Evolutionary conservation across 495 filamentous ascomycete genomes (phyloP), one percentile per base, ranked within the genome.

Genomic region (Emericellopsis terricola): DNA sequence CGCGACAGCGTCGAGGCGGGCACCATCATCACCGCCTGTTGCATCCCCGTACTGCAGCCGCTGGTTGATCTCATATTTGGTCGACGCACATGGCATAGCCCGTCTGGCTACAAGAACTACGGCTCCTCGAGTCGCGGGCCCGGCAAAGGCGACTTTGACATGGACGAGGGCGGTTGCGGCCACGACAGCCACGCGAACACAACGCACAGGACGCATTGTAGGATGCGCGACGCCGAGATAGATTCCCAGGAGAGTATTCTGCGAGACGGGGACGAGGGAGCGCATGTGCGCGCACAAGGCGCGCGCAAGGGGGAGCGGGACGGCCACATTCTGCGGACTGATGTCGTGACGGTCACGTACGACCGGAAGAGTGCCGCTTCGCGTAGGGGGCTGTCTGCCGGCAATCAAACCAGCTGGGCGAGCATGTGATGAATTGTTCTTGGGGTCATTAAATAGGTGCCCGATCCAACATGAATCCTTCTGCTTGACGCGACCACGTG

Each of bases 21-120:
- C 43, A 49, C 52, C 19, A 48, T 65, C 38, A 60, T 63, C 38
- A 57, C 65, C 20, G 62, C 63, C 10, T 52, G 60, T 17, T 65
- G 57, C 41, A 60, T 68, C 31, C 63, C 62, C 5, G 50, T 62
- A 29, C 47, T 67, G 2, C 41, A 53, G 19, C 64, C 64, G 0
- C 34, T 68, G 0, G 39, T 52, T 37, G 56, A 65, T 19, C 19
- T 55, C 4, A 21, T 53, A 6, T 41, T 47, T 3, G 47, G 49
- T 14, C 28, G 28, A 7, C 7, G 28, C 28, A 8, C 8, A 7
- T 5, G 4, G 8, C 5, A 5, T 5, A 15, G 8, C 28, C 15
- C 28, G 4, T 7, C 8, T 5, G 11, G 23, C 23, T 29, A 29
- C 28, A 7, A 14, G 7, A 29, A 14, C 7, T 29, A 29, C 28